Conservation (phyloP, 129 eudicot genomes). For the Flaveria linearis region DNA sequence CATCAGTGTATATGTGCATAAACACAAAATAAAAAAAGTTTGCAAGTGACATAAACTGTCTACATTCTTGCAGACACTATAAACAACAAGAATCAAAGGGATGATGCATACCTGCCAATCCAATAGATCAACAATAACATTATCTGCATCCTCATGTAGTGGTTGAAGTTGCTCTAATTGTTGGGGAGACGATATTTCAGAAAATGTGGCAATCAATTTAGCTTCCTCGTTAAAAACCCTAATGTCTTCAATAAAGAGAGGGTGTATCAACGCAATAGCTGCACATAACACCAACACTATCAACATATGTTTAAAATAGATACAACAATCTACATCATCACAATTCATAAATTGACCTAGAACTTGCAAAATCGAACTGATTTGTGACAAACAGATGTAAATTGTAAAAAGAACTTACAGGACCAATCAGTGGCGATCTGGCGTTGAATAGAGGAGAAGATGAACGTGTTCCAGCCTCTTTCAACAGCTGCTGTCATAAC, state of each 20-base stretch:
- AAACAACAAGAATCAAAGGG: slow-evolving; percentile 10
- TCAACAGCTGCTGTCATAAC: slow-evolving; percentile 95
- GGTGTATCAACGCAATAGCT: slow-evolving; percentile 71
- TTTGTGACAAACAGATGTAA: no score
- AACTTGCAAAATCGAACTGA: neutral
- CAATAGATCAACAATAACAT: slow-evolving; percentile 63
- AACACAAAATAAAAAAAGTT: slow-evolving; percentile 18
- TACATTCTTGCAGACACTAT: neutral
- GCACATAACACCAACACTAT: slow-evolving; percentile 37
- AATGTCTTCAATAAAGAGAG: slow-evolving; percentile 72
- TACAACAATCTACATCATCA: neutral
- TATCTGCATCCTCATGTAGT: slow-evolving; percentile 50
- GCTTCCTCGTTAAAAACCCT: slow-evolving; percentile 44
- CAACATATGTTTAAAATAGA: neutral
- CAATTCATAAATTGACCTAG: neutral
- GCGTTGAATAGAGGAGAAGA: slow-evolving; percentile 54
- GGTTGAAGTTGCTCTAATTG: slow-evolving; percentile 65
- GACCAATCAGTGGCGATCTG: slow-evolving; percentile 83
- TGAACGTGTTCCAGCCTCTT: slow-evolving; percentile 92
- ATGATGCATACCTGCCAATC: slow-evolving; percentile 91
- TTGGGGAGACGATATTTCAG: slow-evolving; percentile 72
- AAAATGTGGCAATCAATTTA: slow-evolving; percentile 59
- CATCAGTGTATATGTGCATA: slow-evolving; percentile 4
- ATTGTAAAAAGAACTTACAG: slow-evolving; percentile 30
- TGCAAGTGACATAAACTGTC: neutral